phyloP scores from a whole-genome alignment of 2,329 filamentous ascomycete genomes.

The Ceratocystis harringtonii region DNA sequence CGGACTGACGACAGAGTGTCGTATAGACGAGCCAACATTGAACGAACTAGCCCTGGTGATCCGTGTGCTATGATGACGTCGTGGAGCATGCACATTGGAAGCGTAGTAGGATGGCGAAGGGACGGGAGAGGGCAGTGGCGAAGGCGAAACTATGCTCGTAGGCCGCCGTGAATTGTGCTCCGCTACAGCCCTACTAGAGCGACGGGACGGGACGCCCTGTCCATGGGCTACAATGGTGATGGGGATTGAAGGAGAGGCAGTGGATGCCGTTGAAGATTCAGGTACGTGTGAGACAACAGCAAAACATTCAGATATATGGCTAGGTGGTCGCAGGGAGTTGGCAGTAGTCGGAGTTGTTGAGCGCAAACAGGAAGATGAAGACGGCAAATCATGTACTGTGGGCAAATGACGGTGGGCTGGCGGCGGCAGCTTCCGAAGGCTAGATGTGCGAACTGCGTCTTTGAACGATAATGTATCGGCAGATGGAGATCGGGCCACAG shows the following conservation, averaged over 20 bases:
- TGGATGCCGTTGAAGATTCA: background rate
- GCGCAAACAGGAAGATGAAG: background rate
- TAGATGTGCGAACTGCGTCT: slow-evolving; percentile 7
- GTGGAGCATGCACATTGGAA: background rate
- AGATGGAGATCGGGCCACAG: slow-evolving; percentile 12
- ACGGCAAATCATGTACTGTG: slow-evolving; percentile 10
- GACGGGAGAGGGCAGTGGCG: background rate
- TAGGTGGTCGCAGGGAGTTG: background rate
- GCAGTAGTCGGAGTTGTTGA: slow-evolving; percentile 1
- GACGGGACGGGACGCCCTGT: background rate
- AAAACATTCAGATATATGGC: slow-evolving; percentile 1
- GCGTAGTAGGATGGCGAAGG: background rate
- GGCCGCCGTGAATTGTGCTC: slow-evolving; percentile 7
- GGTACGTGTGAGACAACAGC: slow-evolving; percentile 1
- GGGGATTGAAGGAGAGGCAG: background rate
- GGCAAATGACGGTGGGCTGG: slow-evolving; percentile 8
- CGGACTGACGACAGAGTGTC: background rate
- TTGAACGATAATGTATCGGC: slow-evolving; percentile 11
- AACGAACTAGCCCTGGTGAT: background rate
- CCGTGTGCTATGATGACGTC: slow-evolving; percentile 10
- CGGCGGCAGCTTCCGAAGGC: slow-evolving; percentile 9
- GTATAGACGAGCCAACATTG: background rate
- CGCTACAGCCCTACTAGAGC: background rate
- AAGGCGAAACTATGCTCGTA: background rate
- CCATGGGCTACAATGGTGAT: background rate